Evolutionary conservation across 495 filamentous ascomycete species (phyloP), one percentile per base, ranked within the genome.

Genomic region (Neurospora discreta): DNA sequence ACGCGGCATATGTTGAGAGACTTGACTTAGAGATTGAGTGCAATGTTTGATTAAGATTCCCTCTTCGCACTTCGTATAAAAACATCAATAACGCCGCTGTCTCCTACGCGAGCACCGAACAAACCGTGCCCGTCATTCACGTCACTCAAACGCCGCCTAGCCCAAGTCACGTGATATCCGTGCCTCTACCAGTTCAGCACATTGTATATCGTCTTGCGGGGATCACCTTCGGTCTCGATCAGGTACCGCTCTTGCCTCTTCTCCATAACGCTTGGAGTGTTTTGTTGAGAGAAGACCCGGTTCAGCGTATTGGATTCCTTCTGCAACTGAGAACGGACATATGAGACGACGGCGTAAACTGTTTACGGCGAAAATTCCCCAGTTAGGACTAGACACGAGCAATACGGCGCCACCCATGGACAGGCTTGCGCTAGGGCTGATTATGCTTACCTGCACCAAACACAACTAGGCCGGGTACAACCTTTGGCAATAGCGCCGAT

Each of bases 251-350:
- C 71, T 41, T 76, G 81, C 68, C 81, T 69, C 8, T 79, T 73
- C 40, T 74, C 74, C 65, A 80, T 75, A 39, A 81, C 80, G 20
- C 78, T 73, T 39, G 81, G 78, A 0, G 81, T 81, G 73, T 83
- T 82, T 70, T 83, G 79, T 71, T 83, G 78, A 0, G 81, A 71
- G 69, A 82, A 83, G 74, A 81, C 80, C 41, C 75, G 73, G 74
- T 83, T 80, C 76, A 83, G 78, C 39, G 75, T 74, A 16, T 75
- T 73, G 40, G 81, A 75, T 40, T 82, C 76, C 26, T 73, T 70
- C 68, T 42, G 69, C 3, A 83, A 75, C 43, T 83, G 81, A 5
- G 74, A 73, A 7, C 71, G 72, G 26, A 83, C 73, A 71, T 78
- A 83, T 1, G 76, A 40, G 42, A 74, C 76, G 9, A 82, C 79